A percentile compares a stretch with the other conserved stretches of the same genome.
phyloP scores from a whole-genome alignment of 441 rosid genomes.

The Pelargonium myrrhifolium region DNA sequence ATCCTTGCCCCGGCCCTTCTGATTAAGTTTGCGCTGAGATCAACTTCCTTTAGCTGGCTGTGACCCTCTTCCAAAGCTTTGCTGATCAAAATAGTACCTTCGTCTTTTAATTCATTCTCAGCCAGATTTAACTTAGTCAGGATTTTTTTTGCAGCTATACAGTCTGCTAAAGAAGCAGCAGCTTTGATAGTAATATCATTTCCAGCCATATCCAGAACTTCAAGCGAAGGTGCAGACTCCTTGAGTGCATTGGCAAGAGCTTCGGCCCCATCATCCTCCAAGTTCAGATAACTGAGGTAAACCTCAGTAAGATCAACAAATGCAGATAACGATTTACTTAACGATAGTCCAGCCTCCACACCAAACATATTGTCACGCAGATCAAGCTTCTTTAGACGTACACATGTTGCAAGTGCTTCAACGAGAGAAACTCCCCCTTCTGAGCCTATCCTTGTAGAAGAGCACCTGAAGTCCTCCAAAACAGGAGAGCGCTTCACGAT shows the following conservation, averaged over 20 bases:
- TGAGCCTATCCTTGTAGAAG: conserved; percentile 69
- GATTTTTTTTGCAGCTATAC: conserved; percentile 49
- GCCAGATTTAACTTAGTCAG: conserved; percentile 69
- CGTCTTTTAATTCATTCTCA: conserved; percentile 91
- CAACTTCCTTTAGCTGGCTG: conserved; percentile 50
- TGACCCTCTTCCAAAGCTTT: conserved; percentile 65
- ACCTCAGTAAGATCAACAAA: conserved; percentile 52
- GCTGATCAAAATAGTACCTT: conserved; percentile 56
- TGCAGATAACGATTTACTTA: conserved; percentile 59
- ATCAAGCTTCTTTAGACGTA: conserved; percentile 65
- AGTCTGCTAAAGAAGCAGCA: conserved; percentile 50
- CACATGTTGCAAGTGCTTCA: conserved; percentile 57
- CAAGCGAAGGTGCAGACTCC: conserved; percentile 61
- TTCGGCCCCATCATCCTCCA: conserved; percentile 70
- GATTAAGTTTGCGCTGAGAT: conserved; percentile 50
- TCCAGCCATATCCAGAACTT: conserved; percentile 87
- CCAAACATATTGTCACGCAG: conserved; percentile 89
- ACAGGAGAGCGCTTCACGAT: conserved; percentile 53
- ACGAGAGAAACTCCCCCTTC: conserved; percentile 82
- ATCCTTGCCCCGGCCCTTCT: conserved; percentile 65
- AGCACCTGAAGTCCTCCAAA: conserved; percentile 71
- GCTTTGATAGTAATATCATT: conserved; percentile 74
- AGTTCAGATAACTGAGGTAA: conserved; percentile 79
- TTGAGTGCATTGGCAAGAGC: conserved; percentile 55
- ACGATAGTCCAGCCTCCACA: conserved; percentile 64